A percentile compares a stretch with the other conserved stretches of the same genome.
These are phyloP conservation scores for Saccharomycopsis javanensis DNA, from an alignment of 805 yeast genomes.

Conservation along the genomic window DNA sequence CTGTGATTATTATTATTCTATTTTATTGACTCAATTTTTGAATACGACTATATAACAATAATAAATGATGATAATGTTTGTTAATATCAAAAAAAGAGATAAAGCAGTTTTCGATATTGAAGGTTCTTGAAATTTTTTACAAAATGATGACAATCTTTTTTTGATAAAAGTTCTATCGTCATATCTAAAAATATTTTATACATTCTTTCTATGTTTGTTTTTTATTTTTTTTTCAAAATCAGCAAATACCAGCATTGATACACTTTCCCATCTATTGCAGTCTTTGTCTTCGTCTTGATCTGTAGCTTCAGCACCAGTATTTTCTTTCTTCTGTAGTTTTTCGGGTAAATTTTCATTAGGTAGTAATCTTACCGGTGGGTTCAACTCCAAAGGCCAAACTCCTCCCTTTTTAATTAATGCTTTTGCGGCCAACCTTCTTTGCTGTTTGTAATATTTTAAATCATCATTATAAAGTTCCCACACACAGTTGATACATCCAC, in stretches of 20 bases:
- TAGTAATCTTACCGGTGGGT: constrained; percentile 41
- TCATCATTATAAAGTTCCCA: constrained; percentile 93
- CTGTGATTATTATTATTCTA: background rate
- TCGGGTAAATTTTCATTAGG: constrained; percentile 36
- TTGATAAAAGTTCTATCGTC: constrained; percentile 3
- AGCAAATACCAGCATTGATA: constrained; percentile 72
- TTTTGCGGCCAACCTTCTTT: constrained; percentile 51
- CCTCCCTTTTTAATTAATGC: constrained; percentile 33
- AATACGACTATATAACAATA: background rate
- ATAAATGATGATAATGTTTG: too few species aligned
- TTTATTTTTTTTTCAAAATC: constrained; percentile 66
- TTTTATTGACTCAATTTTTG: background rate
- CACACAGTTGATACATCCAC: constrained; percentile 93
- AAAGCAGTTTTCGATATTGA: too few species aligned
- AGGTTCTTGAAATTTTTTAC: too few species aligned
- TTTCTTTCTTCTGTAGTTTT: constrained; percentile 22
- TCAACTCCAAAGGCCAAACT: constrained; percentile 57
- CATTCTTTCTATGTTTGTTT: constrained; percentile 23
- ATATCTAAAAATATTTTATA: background rate
- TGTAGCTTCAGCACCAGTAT: constrained; percentile 28
- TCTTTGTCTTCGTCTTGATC: constrained; percentile 23
- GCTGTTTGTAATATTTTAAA: constrained; percentile 65
- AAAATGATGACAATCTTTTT: too few species aligned
- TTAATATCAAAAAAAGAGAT: too few species aligned
- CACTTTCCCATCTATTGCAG: constrained; percentile 48